Base-by-base conservation (phyloP, 2,329 filamentous ascomycete species). In the Talaromyces islandicus region DNA sequence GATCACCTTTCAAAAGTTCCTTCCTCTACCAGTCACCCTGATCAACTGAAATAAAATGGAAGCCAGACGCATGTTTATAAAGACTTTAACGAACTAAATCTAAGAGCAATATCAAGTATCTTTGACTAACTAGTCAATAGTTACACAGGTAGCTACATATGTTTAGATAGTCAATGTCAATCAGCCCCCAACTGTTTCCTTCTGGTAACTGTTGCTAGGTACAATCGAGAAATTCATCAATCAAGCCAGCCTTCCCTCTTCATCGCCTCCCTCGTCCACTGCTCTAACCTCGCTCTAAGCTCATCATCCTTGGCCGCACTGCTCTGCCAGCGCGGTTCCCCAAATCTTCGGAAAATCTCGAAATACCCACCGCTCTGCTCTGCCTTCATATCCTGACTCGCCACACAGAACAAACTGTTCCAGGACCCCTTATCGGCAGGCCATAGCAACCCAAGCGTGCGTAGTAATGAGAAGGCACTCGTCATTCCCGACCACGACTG, bases 351-450 rank as follows among this genome's bases (percentile, higher is more conserved):
- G 32, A 55, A 55, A 29, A 55, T 64, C 52, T 74, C 70, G 5
- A 71, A 62, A 68, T 76, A 76, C 21, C 24, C 56, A 10, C 73
- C 74, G 60, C 73, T 72, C 67, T 75, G 52, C 65, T 72, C 73
- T n/a, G 65, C 60, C 68, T 64, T 73, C 73, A 76, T 76, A 52
- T 74, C 66, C 52, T 0, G 63, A 64, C 74, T 73, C 56, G 75
- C 75, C 11, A 59, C 72, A 63, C 71, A 73, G 64, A 72, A 77
- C 62, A 77, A 41, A 60, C 69, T 74, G 10, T 64, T 75, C 65
- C 66, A 74, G n/a, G 73, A 68, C 43, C 73, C 73, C 63, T 69
- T 71, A 46, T 75, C 72, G 17, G 70, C 68, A 41, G 69, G 68
- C 55, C 43, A 66, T 10, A 65, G 35, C 9, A 69, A 53, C 9